Base-by-base conservation (phyloP, 2,329 filamentous ascomycete genomes). In the Aspergillus tubingensis region DNA sequence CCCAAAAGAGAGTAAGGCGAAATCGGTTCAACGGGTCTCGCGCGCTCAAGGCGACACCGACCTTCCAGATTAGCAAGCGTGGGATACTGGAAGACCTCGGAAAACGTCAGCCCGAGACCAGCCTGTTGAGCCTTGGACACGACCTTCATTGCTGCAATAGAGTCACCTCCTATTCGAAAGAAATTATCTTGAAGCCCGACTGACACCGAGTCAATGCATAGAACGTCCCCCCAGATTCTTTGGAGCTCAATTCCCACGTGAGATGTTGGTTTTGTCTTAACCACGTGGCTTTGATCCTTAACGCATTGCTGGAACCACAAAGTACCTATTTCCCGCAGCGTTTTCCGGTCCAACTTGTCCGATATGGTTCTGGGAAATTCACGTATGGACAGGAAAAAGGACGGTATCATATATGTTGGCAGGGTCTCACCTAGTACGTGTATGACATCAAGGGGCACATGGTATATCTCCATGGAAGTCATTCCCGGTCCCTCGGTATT, bases 111-210 rank as follows among this genome's bases (percentile, higher is more conserved):
- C 30, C 30, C 30, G 4, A 32, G 10, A 4, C 30, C 30, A 32
- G 30, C 8, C 30, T 13, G 8, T 43, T 19, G n/a, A 4, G n/a
- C 15, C 39, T 43, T 44, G 21, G 61, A 48, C 10, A 54, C 38
- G 2, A 54, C 50, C 50, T 61, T 47, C 17, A 63, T 49, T 17
- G 59, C 61, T 6, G 38, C 25, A 50, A 61, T 63, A 1, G 59
- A 63, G 38, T 62, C 61, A 17, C 59, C 61, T 2, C 61, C 61
- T 5, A 63, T 23, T 15, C 11, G 56, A 59, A 63, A 63, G 56
- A 63, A 63, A 44, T 36, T 63, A 15, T 59, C 56, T 4, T 62
- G 50, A 10, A 19, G 43, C n/a, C 61, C 62, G 13, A 63, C 48
- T 6, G 44, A 5, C 4, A 30, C 23, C 1, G 41, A 3, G 8